Evolutionary conservation across 2,329 filamentous ascomycete genomes (phyloP).

Genomic region (Colletotrichum liriopes): DNA sequence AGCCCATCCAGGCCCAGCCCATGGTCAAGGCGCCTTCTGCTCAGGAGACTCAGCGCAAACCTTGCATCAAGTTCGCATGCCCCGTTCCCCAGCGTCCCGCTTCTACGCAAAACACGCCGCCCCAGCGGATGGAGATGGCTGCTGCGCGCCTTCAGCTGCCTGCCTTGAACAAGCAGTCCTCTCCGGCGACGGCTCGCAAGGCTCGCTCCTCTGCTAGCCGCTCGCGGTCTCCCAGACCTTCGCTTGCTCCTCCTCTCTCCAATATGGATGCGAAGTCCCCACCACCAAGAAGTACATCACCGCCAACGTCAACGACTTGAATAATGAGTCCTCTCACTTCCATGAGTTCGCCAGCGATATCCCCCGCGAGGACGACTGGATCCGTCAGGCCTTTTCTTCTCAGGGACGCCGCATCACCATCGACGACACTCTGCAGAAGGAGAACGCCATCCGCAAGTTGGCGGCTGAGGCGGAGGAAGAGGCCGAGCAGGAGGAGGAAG

Average conservation of each 20-base stretch:
- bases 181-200: conserved; percentile 48
- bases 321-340: conserved; percentile 76
- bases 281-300: conserved; percentile 65
- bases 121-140: conserved; percentile 45
- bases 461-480: conserved; percentile 95
- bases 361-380: conserved; percentile 92
- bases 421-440: conserved; percentile 89
- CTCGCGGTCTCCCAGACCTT: conserved; percentile 44
- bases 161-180: conserved; percentile 15
- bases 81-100: conserved; percentile 64
- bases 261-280: conserved; percentile 56
- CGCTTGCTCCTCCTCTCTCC: conserved; percentile 53
- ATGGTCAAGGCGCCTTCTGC: conserved; percentile 53
- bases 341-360: conserved; percentile 93
- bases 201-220: conserved; percentile 43
- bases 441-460: conserved; percentile 88
- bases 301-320: conserved; percentile 65
- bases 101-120: conserved; percentile 57
- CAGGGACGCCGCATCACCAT: conserved; percentile 84
- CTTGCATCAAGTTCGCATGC: conserved; percentile 84
- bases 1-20: conserved; percentile 49
- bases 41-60: conserved; percentile 65
- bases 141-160: conserved; percentile 28
- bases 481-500: conserved; percentile 81
- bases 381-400: conserved; percentile 76